Evolutionary conservation across 371 early-diverging fungal species (phyloP), one percentile per base, ranked within the genome.

Genomic region (Circinella minor): DNA sequence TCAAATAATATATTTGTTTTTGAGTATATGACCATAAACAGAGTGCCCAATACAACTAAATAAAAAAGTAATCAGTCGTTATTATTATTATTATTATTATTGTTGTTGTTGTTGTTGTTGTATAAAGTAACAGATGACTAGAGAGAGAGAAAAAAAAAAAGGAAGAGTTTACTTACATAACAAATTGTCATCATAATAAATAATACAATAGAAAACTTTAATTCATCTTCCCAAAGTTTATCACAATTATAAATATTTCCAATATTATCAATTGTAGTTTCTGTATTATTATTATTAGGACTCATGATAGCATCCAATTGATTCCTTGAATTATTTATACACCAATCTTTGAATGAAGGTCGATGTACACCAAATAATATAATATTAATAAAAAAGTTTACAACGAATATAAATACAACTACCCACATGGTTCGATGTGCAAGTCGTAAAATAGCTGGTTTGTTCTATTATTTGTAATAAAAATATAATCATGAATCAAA

Each of bases 161-260:
- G 36, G 15, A 17, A 43, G 17, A 34, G 8, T 34, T 49, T 36
- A 55, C 78, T 74, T 76, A 77, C 81, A 71, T 78, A 81, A 20
- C 75, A 73, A 0, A 78, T 61, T 1, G 67, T 46, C 46, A 81
- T 68, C n/a, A 78, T 59, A 14, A 81, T 67, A 27, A 74, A 74
- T 7, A 81, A 38, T 6, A 71, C 73, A 62, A 81, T 60, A 5
- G 75, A 69, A 37, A 81, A 72, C 18, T 81, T 81, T 47, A 81
- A 55, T 55, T 81, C 81, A 63, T 81, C 77, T 61, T 81, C 75
- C 81, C 81, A 81, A 49, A 81, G 55, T 47, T 75, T 78, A 11
- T 77, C 67, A 64, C 81, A 81, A 37, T 81, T 76, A 70, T 72
- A 81, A 3, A 67, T 15, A 49, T 86, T 83, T 60, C 83, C 79